Percentiles rank a stretch among this genome's conserved stretches.
Evolutionary conservation across 2,329 filamentous ascomycete species (phyloP).

Genomic region (Diaporthe citriasiana): DNA sequence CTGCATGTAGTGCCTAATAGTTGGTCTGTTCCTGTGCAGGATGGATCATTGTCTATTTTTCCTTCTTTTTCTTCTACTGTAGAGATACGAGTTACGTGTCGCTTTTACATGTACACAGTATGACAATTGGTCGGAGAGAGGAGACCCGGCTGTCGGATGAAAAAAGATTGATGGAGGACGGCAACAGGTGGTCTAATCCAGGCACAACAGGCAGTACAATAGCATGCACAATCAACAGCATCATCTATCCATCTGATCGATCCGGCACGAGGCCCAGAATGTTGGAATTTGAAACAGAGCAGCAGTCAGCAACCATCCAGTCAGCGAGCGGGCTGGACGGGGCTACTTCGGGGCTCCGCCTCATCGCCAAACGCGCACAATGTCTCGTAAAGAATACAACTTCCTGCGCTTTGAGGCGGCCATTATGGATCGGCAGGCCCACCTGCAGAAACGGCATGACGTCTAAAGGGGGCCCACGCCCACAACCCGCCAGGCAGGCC

Average conservation of each 20-base stretch:
- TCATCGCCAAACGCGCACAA: conserved; percentile 27
- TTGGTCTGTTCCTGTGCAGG: background rate
- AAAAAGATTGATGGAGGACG: background rate
- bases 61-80: background rate
- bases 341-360: conserved; percentile 35
- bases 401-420: conserved; percentile 9
- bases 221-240: background rate
- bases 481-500: background rate
- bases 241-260: background rate
- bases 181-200: background rate
- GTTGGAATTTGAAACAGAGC: conserved; percentile 19
- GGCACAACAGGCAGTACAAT: background rate
- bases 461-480: conserved; percentile 23
- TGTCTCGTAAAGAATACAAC: conserved; percentile 33
- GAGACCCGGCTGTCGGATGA: background rate
- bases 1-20: background rate
- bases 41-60: too few relatives aligned
- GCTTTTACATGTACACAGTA: background rate
- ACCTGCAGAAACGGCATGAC: conserved; percentile 32
- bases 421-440: conserved; percentile 11
- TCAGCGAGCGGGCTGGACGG: conserved; percentile 1
- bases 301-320: conserved; percentile 13
- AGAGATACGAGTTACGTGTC: too few relatives aligned
- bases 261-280: background rate
- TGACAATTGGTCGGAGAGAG: background rate